Conservation (phyloP, 805 yeast species). For the Candida montana region DNA sequence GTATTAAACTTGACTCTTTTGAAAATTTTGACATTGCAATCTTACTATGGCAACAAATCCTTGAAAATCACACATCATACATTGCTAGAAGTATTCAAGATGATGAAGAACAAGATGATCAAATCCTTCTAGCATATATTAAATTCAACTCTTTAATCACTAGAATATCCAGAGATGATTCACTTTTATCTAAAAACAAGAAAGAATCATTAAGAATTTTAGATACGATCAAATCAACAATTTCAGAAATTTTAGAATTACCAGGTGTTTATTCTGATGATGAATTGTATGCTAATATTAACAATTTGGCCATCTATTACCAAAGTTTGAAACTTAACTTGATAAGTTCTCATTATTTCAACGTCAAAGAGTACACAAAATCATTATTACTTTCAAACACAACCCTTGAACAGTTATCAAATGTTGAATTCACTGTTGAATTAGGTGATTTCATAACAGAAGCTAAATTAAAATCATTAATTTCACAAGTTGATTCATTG, state of each 20-base stretch:
- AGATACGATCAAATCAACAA: constrained; percentile 42
- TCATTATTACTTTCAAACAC: constrained; percentile 40
- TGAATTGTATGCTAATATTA: constrained; percentile 50
- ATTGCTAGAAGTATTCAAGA: constrained; percentile 47
- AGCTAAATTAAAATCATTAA: constrained; percentile 26
- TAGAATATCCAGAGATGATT: constrained; percentile 66
- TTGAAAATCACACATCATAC: constrained; percentile 52
- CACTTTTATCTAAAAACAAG: constrained; percentile 22
- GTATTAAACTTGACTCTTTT: constrained; percentile 28
- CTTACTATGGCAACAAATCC: constrained; percentile 64
- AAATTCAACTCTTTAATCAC: constrained; percentile 61
- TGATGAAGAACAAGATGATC: constrained; percentile 58
- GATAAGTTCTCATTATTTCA: constrained; percentile 41
- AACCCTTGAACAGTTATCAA: constrained; percentile 24
- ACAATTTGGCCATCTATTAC: constrained; percentile 43
- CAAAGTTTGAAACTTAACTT: constrained; percentile 36
- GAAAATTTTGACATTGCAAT: constrained; percentile 53
- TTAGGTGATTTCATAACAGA: constrained; percentile 30
- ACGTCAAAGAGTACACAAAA: constrained; percentile 37
- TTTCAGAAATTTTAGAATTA: constrained; percentile 61
- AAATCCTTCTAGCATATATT: constrained; percentile 71
- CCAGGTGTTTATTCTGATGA: constrained; percentile 94
- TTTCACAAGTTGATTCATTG: constrained; percentile 12
- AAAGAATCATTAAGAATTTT: constrained; percentile 33
- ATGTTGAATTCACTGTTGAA: constrained; percentile 12